Percentiles rank a stretch among this genome's conserved stretches.
Evolutionary conservation across 2,329 filamentous ascomycete genomes (phyloP).

Genomic region (Zymoseptoria ardabiliae): DNA sequence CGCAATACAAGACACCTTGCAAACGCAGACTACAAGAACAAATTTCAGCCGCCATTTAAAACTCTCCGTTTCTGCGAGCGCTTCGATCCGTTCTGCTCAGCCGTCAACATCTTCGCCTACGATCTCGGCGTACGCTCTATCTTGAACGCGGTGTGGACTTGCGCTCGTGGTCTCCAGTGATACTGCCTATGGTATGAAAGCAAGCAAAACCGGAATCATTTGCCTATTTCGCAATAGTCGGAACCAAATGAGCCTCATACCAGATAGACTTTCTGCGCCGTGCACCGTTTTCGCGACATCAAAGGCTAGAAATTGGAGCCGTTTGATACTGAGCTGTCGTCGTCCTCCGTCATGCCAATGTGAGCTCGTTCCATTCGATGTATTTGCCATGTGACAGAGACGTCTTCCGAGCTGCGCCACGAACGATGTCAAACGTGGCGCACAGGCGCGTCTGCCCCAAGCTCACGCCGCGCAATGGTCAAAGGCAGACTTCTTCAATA

Average conservation of each 20-base stretch:
- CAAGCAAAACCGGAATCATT: neutral
- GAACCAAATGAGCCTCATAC: neutral
- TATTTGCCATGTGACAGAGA: neutral
- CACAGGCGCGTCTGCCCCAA: neutral
- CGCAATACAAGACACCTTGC: neutral
- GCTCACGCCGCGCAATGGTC: constrained; percentile 10
- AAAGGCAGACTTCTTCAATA: neutral
- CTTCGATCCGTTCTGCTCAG: neutral
- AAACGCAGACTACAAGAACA: neutral
- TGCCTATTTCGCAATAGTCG: neutral
- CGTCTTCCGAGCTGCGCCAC: neutral
- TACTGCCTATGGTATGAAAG: neutral
- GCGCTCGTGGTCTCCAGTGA: neutral
- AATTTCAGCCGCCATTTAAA: neutral
- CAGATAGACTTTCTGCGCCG: neutral
- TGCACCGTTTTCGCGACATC: neutral
- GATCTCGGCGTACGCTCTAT: neutral
- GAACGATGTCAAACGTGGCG: neutral
- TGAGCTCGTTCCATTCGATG: neutral
- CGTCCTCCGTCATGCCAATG: neutral
- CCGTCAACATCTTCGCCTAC: neutral
- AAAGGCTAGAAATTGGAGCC: neutral
- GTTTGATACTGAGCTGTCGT: neutral
- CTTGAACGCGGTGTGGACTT: neutral
- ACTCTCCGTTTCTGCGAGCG: neutral